Base-by-base conservation (phyloP, 164 flowering plant species). In the Taxillus chinensis region DNA sequence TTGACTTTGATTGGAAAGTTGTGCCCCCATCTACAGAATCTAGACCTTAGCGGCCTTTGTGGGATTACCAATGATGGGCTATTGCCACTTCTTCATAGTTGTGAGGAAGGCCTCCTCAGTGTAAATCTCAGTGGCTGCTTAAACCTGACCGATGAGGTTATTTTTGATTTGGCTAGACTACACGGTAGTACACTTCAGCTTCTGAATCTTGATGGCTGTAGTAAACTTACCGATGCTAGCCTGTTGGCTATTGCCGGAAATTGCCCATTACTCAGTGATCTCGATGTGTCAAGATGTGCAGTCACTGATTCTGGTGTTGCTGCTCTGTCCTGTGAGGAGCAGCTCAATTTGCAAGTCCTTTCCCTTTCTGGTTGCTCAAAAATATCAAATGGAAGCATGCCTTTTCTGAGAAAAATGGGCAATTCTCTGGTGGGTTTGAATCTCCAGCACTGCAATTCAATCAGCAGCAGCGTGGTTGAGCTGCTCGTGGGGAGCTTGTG, bases 351-450 rank as follows among this genome's bases (percentile, higher is more conserved):
- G 60, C 80, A 73, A 60, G 69, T 82, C 57, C 86, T 86, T 12
- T 82, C 86, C 5, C 13, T 86, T 8, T 77, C 92, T 3, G 81
- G 86, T 10, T 86, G 92, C 68, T 75, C 80, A 5, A 62, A 51
- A 59, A 59, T 84, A 42, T 73, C 89, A 42, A 73, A 74, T 70
- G 73, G 67, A 70, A 80, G 86, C 64, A 3, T 80, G 62, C 75
- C 82, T 9, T 73, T 59, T 62, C 75, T 89, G 50, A 65, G 62
- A 42, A 74, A 77, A 49, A 45, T 89, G 72, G 87, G 86, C 3
- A 58, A 65, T 57, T 78, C 78, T n/a, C 73, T 89, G 5, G 60
- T 82, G 49, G 93, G 96, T 0, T 72, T 89, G 83, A 89, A 87
- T 62, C 81, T 89, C 55, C 85, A 81, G 66, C 68, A 74, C 50